Base-by-base conservation (phyloP, 2,329 filamentous ascomycete genomes). In the Chrysosporium queenslandicum region DNA sequence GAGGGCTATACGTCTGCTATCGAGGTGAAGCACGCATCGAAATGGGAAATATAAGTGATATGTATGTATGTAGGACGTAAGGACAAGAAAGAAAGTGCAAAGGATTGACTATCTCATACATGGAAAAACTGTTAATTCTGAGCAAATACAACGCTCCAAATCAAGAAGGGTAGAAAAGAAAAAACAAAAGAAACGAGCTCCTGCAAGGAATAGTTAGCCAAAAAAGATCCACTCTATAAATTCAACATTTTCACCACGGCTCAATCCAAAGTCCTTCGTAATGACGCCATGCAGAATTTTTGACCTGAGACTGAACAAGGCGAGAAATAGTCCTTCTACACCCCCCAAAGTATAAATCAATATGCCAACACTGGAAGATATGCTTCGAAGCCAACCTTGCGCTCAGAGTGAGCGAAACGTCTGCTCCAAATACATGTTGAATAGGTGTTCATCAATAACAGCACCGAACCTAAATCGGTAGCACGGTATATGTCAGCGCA, bases 1-100 rank as follows among this genome's bases (percentile, higher is more conserved):
- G 59, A 50, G 27, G 56, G 58, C 7, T 54, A 53, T 23, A 18
- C 65, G 8, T 59, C 60, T 11, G 58, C 47, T 0, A 56, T 55
- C 16, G 67, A 69, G 6, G 58, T 64, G 14, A 57, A 52, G 34
- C 53, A 55, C 29, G 46, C 46, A 20, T 37, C 42, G 37, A 52
- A 27, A 50, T 55, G 46, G 52, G 46, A 56, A 16, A 27, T 55
- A 27, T 55, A 43, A n/a, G n/a, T n/a, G n/a, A n/a, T 7, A 12
- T 12, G 37, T n/a, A n/a, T n/a, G n/a, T n/a, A 40, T 40, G 37
- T 20, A 40, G 12, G 12, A 9, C 3, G 12, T 18, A n/a, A 32
- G 3, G 9, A 53, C 30, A 42, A 6, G n/a, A 27, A 29, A 29
- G 12, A n/a, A 16, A 23, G n/a, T 11, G n/a, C 5, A 21, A 11